A percentile compares a stretch with the other conserved stretches of the same genome.
phyloP scores from a whole-genome alignment of 2,329 filamentous ascomycete species.

The Didymella arachidicola region DNA sequence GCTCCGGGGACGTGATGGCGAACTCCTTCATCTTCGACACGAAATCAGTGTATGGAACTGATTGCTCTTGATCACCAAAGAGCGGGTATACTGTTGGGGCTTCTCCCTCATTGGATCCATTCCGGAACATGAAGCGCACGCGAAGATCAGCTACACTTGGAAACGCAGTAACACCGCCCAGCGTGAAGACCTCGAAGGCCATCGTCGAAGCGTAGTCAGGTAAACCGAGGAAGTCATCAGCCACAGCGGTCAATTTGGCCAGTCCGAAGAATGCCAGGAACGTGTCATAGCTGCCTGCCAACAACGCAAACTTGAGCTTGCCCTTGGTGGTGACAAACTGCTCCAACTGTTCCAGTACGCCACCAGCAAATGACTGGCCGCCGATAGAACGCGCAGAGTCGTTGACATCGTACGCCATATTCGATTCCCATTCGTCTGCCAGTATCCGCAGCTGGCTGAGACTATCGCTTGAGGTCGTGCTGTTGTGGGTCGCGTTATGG shows the following conservation, averaged over 20 bases:
- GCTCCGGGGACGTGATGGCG: conserved; percentile 45
- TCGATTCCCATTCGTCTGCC: not conserved
- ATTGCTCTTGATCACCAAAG: not conserved
- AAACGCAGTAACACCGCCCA: not conserved
- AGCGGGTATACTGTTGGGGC: not conserved
- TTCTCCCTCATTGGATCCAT: not conserved
- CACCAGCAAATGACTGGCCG: not conserved
- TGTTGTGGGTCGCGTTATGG: conserved; percentile 54
- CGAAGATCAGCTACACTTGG: not conserved
- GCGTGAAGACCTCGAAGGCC: not conserved
- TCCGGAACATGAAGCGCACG: not conserved
- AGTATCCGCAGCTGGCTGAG: conserved; percentile 23
- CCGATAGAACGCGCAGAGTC: conserved; percentile 2
- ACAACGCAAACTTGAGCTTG: conserved; percentile 44
- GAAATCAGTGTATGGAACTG: conserved; percentile 59
- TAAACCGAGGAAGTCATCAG: conserved; percentile 32
- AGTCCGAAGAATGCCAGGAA: conserved; percentile 61
- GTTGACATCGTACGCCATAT: not conserved
- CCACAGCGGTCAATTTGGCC: conserved; percentile 47
- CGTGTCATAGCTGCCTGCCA: conserved; percentile 61
- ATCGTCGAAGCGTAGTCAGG: conserved; percentile 3
- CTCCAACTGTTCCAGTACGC: conserved; percentile 23
- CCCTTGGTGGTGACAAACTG: conserved; percentile 38
- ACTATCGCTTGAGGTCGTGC: conserved; percentile 24
- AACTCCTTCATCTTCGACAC: conserved; percentile 13